A percentile compares a stretch with the other conserved stretches of the same genome.
These are phyloP conservation scores for Chalaropsis ovoidea DNA, from an alignment of 2,329 filamentous ascomycete genomes.

Conservation along the genomic window DNA sequence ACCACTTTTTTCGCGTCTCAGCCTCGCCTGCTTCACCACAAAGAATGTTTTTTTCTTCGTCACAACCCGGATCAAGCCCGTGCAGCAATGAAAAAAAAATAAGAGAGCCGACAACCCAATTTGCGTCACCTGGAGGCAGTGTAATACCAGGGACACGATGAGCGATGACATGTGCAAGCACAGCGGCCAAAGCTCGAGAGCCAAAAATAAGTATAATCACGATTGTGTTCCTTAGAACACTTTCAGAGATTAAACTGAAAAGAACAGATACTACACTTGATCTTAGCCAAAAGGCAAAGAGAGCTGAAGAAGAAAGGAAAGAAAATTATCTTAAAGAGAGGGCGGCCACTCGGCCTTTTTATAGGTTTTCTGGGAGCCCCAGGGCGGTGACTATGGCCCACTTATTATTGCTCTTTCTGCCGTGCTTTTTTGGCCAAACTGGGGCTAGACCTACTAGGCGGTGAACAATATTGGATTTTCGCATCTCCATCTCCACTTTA, in stretches of 20 bases:
- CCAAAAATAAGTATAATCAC: slow-evolving; percentile 72
- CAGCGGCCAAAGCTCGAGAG: slow-evolving; percentile 25
- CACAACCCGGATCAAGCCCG: slow-evolving; percentile 34
- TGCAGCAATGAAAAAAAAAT: slow-evolving; percentile 35
- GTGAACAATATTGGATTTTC: background rate
- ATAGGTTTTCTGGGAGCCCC: slow-evolving; percentile 49
- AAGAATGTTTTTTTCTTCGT: slow-evolving; percentile 31
- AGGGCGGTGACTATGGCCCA: background rate
- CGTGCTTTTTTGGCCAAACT: background rate
- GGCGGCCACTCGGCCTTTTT: slow-evolving; percentile 48
- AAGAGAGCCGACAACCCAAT: slow-evolving; percentile 29
- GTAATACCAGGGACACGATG: slow-evolving; percentile 35
- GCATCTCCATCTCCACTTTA: background rate
- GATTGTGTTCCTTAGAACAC: slow-evolving; percentile 59
- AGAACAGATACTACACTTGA: slow-evolving; percentile 97
- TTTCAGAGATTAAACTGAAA: slow-evolving; percentile 97
- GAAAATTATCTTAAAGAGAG: slow-evolving; percentile 81
- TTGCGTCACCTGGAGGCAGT: slow-evolving; percentile 40
- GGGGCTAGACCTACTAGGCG: background rate
- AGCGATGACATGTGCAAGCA: slow-evolving; percentile 25
- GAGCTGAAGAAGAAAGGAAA: slow-evolving; percentile 29
- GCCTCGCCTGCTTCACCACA: background rate
- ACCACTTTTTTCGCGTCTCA: background rate
- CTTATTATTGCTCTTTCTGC: background rate
- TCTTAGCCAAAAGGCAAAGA: slow-evolving; percentile 57